Evolutionary conservation across 768 basidiomycete species (phyloP), one percentile per base, ranked within the genome.

Genomic region (Mrakia hoshinonis): DNA sequence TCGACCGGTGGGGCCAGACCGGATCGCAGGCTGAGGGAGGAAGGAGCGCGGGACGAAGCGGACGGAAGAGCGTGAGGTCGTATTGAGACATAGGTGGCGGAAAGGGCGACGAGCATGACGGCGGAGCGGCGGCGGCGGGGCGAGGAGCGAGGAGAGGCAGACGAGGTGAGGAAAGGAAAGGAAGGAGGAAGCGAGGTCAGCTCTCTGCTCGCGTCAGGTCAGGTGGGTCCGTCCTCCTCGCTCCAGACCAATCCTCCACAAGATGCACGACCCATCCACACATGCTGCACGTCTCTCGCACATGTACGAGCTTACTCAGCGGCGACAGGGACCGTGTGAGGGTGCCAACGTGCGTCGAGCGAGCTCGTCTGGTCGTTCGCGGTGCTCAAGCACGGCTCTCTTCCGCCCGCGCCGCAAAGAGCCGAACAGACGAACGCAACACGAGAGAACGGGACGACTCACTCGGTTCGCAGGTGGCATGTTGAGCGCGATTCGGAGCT

Each of bases 401-500:
- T 15, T 20, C 4, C 26, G 6, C 31, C 29, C 55, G 26, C 55
- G 13, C 9, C 22, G 31, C 26, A 6, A 20, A 36, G 43, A 43
- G 15, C 43, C 43, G 43, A 43, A 43, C 43, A 6, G 43, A 43
- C 43, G 43, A 55, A 55, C 49, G 6, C 49, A 10, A 51, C 49
- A 26, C 3, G 51, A 11, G 20, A 67, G 73, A 26, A 79, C 71
- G 48, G 0, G 26, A 26, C 3, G 38, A 73, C 72, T 52, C 36
- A 73, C 72, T 34, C 72, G 39, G 60, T 73, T 73, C 11, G 72
- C 72, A 39, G 72, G 72, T 13, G 72, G 72, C 61, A 73, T 51
- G 62, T 73, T 43, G 9, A 73, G 67, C 26, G 86, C 85, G 61
- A 86, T 85, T 54, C 91, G 86, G 61, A 93, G 83, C 75, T 83